Conservation (phyloP, 306 rosid species). For the Prunus davidiana region DNA sequence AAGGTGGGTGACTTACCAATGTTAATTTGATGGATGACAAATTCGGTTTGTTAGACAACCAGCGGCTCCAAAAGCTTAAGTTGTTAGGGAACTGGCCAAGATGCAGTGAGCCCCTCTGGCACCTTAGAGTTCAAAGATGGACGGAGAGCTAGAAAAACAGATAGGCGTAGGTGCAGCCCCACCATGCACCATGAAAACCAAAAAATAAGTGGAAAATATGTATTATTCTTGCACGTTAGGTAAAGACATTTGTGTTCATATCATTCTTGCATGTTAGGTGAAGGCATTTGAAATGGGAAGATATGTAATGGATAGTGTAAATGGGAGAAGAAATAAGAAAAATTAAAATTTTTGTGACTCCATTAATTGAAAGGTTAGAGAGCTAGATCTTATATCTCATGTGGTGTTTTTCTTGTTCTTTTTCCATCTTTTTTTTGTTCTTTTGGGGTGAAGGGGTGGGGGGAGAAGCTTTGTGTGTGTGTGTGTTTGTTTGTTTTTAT, state of each 20-base stretch:
- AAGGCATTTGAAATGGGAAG: neutral
- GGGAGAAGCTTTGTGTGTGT: neutral
- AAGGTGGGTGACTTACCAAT: neutral
- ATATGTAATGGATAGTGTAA: neutral
- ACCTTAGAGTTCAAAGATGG: neutral
- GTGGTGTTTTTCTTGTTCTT: neutral
- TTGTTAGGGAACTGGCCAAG: neutral
- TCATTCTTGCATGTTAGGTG: neutral
- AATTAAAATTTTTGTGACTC: neutral
- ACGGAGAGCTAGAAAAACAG: neutral
- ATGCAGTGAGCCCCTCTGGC: neutral
- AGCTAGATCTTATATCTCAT: neutral
- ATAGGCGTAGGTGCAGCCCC: neutral
- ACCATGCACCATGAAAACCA: neutral
- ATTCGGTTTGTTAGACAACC: too few relatives aligned
- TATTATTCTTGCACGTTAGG: neutral
- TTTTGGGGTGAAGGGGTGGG: neutral
- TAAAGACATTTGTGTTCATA: neutral
- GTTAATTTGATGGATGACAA: neutral
- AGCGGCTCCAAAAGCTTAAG: neutral
- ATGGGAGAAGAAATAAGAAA: neutral
- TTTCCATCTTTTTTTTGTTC: neutral
- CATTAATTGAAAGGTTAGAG: neutral
- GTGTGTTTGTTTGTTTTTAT: neutral
- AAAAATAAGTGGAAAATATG: neutral